Conservation (phyloP, 805 yeast genomes). For the Starmera pachycereana region DNA sequence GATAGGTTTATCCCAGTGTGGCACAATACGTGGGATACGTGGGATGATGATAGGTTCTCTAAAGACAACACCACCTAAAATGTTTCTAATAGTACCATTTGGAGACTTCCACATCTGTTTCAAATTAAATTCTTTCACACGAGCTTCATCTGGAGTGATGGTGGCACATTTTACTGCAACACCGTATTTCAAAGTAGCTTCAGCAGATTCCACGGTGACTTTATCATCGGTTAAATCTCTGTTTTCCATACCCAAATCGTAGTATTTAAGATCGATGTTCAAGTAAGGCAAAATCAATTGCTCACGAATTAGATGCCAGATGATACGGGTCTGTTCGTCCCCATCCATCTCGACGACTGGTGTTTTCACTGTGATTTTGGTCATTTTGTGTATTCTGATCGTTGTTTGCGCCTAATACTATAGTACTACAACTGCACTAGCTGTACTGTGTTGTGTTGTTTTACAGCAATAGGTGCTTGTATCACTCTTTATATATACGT, state of each 20-base stretch:
- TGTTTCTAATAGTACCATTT: slow-evolving; percentile 93
- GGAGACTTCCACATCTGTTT: slow-evolving; percentile 98
- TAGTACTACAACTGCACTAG: too few species aligned
- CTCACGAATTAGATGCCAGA: slow-evolving; percentile 87
- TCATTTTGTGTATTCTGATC: slow-evolving; percentile 7
- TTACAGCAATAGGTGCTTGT: too few species aligned
- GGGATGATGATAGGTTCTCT: slow-evolving; percentile 93
- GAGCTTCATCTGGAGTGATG: slow-evolving; percentile 95
- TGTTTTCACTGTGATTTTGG: slow-evolving; percentile 66
- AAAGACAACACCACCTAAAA: slow-evolving; percentile 93
- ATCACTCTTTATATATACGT: too few species aligned
- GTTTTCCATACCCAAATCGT: slow-evolving; percentile 78
- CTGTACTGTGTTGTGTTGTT: too few species aligned
- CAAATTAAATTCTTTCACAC: slow-evolving; percentile 82
- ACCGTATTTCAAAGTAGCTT: slow-evolving; percentile 78
- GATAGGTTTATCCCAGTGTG: slow-evolving; percentile 92
- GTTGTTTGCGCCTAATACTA: background rate
- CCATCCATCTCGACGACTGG: slow-evolving; percentile 98
- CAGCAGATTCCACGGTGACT: slow-evolving; percentile 83
- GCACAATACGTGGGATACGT: slow-evolving; percentile 76
- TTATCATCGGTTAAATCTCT: slow-evolving; percentile 84
- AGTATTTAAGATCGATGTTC: slow-evolving; percentile 74
- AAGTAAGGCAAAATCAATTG: slow-evolving; percentile 77
- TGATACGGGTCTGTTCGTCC: slow-evolving; percentile 94
- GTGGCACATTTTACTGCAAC: slow-evolving; percentile 98